A percentile compares a stretch with the other conserved stretches of the same genome.
These are phyloP conservation scores for Oryza nivara DNA, from an alignment of 176 grass and related monocot species.

Conservation along the genomic window DNA sequence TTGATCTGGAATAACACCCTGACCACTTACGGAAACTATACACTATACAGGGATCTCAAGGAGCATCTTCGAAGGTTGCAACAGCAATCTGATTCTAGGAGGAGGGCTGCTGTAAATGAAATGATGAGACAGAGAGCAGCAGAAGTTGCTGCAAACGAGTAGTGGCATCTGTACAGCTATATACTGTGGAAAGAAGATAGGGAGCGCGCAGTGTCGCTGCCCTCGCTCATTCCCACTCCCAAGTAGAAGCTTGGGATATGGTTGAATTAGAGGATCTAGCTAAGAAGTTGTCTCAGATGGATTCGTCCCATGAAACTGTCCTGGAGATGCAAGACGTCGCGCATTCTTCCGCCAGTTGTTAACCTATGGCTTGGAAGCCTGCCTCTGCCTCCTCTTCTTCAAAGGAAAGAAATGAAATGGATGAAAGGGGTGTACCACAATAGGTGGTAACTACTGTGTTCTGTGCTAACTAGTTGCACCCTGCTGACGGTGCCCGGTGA, in stretches of 20 bases:
- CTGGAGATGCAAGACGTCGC: constrained; percentile 32
- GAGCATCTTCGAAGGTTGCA: constrained; percentile 95
- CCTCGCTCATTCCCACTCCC: constrained; percentile 41
- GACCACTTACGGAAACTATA: constrained; percentile 23
- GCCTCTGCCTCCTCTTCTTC: constrained; percentile 15
- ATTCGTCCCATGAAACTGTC: constrained; percentile 36
- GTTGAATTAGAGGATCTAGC: constrained; percentile 51
- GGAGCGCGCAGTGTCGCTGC: constrained; percentile 40
- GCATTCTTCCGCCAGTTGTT: constrained; percentile 36
- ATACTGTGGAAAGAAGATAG: constrained; percentile 61
- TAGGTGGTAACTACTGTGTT: constrained; percentile 45
- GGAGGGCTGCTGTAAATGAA: constrained; percentile 97
- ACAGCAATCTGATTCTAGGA: constrained; percentile 94
- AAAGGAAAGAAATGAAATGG: constrained; percentile 21
- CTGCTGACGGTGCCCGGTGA: constrained; percentile 38
- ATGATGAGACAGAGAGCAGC: constrained; percentile 99
- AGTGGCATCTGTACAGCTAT: constrained; percentile 65
- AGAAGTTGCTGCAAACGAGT: constrained; percentile 72
- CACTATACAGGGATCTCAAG: constrained; percentile 85
- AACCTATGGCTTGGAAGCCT: constrained; percentile 24
- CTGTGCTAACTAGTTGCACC: constrained; percentile 49
- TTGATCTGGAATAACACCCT: constrained; percentile 4
- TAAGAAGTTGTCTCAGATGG: constrained; percentile 35
- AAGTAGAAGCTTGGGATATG: constrained; percentile 51
- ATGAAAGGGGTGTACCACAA: constrained; percentile 36